A percentile compares a stretch with the other conserved stretches of the same genome.
Conservation (phyloP, 2,329 filamentous ascomycete genomes). For the Kalaharituber pfeilii region DNA sequence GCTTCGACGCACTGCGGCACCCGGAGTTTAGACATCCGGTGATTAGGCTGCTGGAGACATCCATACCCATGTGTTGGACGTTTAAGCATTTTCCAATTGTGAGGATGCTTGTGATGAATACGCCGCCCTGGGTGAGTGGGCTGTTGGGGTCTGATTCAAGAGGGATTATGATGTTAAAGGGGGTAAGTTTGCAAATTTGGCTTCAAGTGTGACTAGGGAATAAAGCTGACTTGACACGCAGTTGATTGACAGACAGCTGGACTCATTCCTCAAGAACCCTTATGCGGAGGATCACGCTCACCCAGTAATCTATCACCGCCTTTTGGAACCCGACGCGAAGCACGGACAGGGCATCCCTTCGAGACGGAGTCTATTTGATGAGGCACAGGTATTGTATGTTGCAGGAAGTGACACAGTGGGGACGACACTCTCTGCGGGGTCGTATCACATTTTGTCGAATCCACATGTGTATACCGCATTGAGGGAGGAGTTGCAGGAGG, state of each 20-base stretch:
- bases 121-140: conserved; percentile 20
- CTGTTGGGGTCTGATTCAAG: not conserved
- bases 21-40: conserved; percentile 30
- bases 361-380: conserved; percentile 28
- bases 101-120: conserved; percentile 14
- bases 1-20: conserved; percentile 27
- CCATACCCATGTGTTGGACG: conserved; percentile 25
- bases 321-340: too few relatives aligned
- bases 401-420: conserved; percentile 32
- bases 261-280: too few relatives aligned
- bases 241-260: too few relatives aligned
- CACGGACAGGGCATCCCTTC: conserved; percentile 21
- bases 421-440: conserved; percentile 29
- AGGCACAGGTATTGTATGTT: conserved; percentile 32
- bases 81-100: conserved; percentile 28
- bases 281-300: too few relatives aligned
- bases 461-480: conserved; percentile 25
- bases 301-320: too few relatives aligned
- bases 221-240: too few relatives aligned
- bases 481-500: conserved; percentile 26
- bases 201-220: too few relatives aligned
- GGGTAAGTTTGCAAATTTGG: too few relatives aligned
- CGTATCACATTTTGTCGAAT: conserved; percentile 28
- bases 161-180: not conserved
- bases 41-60: conserved; percentile 29